These are phyloP conservation scores for Calonectria leucothoes DNA, from an alignment of 2,329 filamentous ascomycete species.

Conservation along the genomic window DNA sequence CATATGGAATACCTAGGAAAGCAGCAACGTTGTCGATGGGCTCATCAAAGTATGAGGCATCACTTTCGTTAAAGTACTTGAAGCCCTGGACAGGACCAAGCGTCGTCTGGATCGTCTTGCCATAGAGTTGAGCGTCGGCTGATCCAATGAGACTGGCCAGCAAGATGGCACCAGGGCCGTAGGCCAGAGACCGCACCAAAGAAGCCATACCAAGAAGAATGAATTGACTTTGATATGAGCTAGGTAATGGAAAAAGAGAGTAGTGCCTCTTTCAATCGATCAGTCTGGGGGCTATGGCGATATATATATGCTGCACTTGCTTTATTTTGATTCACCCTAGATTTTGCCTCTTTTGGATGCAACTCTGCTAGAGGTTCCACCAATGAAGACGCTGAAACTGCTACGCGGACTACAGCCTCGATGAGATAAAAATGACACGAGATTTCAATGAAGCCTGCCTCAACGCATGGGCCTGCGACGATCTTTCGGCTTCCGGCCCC, in stretches of 20 bases:
- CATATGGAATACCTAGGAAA: slow-evolving; percentile 7
- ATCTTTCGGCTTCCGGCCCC: neutral
- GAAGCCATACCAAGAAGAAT: neutral
- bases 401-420: neutral
- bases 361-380: neutral
- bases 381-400: neutral
- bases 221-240: neutral
- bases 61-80: slow-evolving; percentile 6
- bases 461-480: neutral
- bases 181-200: neutral
- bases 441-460: neutral
- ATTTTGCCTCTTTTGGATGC: neutral
- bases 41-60: neutral
- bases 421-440: neutral
- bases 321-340: neutral
- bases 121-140: neutral
- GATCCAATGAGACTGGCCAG: neutral
- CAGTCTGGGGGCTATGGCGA: neutral
- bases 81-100: neutral
- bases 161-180: neutral
- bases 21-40: neutral
- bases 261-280: neutral
- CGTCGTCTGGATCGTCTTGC: neutral
- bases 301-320: neutral
- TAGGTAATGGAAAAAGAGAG: neutral